These are phyloP conservation scores for Adansonia grandidieri DNA, from an alignment of 441 rosid species.

Conservation along the genomic window DNA sequence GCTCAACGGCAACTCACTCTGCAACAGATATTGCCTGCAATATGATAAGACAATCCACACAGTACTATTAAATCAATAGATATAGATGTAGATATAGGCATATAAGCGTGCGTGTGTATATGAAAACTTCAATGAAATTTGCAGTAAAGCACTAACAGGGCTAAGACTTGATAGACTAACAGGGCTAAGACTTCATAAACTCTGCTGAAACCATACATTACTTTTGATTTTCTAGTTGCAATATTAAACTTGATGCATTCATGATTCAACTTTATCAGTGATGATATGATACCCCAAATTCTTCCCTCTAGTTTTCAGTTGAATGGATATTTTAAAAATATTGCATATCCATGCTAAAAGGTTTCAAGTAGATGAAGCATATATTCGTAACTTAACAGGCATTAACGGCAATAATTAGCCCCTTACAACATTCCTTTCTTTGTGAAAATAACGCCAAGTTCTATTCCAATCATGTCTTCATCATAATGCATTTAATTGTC, in stretches of 20 bases:
- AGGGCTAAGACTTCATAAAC: background rate
- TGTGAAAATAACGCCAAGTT: background rate
- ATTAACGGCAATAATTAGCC: too few species aligned
- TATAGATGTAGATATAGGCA: too few species aligned
- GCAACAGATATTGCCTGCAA: conserved; percentile 95
- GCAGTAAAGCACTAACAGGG: background rate
- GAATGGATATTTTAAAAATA: background rate
- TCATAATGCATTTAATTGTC: background rate
- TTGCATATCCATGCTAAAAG: background rate
- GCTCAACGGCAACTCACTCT: conserved; percentile 95
- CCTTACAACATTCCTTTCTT: background rate
- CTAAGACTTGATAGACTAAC: background rate
- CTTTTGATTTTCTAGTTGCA: conserved; percentile 2
- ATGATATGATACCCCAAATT: background rate
- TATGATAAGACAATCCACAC: conserved; percentile 20
- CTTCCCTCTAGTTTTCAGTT: background rate
- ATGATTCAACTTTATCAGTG: background rate
- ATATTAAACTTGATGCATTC: background rate
- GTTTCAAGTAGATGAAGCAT: too few species aligned
- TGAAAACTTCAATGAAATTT: conserved; percentile 1
- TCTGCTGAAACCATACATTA: background rate
- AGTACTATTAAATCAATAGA: background rate
- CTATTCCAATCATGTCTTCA: background rate
- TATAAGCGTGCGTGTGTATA: background rate
- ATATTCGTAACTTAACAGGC: too few species aligned